These are phyloP conservation scores for Ophiostoma fasciatum DNA, from an alignment of 2,329 filamentous ascomycete species.

Conservation along the genomic window DNA sequence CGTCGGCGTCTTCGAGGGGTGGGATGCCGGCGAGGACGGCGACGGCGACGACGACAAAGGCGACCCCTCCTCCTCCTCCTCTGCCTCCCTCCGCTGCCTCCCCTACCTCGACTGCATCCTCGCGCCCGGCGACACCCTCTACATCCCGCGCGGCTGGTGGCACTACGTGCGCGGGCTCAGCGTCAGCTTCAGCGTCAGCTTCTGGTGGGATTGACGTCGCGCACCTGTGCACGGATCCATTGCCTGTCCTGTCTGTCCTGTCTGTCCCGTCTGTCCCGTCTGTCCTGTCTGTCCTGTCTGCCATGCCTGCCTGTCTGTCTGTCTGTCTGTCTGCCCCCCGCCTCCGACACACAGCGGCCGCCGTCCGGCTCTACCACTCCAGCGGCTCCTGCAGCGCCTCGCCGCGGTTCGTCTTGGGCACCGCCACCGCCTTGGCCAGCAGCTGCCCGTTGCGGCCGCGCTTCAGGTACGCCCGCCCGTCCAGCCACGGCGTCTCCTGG, in stretches of 20 bases:
- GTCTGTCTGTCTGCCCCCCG: too few relatives aligned
- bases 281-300: too few relatives aligned
- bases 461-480: conserved; percentile 69
- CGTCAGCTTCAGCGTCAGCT: conserved; percentile 86
- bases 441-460: conserved; percentile 38
- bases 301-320: too few relatives aligned
- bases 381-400: conserved; percentile 73
- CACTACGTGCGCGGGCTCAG: conserved; percentile 83
- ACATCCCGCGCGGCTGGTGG: conserved; percentile 95
- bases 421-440: conserved; percentile 45
- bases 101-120: conserved; percentile 66
- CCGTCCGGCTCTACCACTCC: conserved; percentile 81
- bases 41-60: conserved; percentile 17
- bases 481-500: conserved; percentile 74
- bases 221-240: too few relatives aligned
- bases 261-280: too few relatives aligned
- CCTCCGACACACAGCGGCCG: too few relatives aligned
- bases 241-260: too few relatives aligned
- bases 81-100: conserved; percentile 42
- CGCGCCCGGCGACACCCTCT: conserved; percentile 67
- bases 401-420: conserved; percentile 80
- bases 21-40: conserved; percentile 27
- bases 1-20: conserved; percentile 52
- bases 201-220: conserved; percentile 92
- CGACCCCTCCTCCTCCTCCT: too few relatives aligned